Percentiles rank a stretch among this genome's conserved stretches.
Evolutionary conservation across 805 yeast species (phyloP).

Genomic region (Starmerella bacillaris): DNA sequence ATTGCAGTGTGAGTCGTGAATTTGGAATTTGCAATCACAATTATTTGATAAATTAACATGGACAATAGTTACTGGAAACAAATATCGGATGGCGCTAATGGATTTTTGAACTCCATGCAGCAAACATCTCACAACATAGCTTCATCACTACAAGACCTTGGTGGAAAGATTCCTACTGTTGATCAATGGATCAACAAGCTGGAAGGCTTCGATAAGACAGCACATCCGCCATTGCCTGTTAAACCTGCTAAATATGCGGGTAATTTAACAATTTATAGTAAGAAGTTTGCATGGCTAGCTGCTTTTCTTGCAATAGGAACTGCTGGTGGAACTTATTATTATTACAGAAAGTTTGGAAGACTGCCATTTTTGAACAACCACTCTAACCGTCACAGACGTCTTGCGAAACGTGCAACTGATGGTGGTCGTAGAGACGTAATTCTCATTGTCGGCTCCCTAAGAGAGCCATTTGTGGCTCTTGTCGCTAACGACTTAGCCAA

Average conservation of each 20-base stretch:
- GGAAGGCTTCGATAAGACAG: not conserved
- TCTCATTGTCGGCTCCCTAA: constrained; percentile 56
- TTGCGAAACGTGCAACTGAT: constrained; percentile 43
- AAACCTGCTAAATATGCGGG: not conserved
- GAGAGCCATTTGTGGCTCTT: constrained; percentile 51
- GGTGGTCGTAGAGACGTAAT: constrained; percentile 67
- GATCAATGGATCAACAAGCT: not conserved
- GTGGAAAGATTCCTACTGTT: not conserved
- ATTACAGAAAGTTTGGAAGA: not conserved
- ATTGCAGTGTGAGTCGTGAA: no score
- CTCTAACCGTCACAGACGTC: constrained; percentile 26
- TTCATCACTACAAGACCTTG: not conserved
- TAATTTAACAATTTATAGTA: not conserved
- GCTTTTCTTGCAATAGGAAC: not conserved
- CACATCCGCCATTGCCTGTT: not conserved
- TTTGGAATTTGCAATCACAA: no score
- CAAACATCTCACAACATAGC: constrained; percentile 7
- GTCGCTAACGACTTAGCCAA: constrained; percentile 57
- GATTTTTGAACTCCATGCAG: constrained; percentile 10
- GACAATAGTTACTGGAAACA: constrained; percentile 8
- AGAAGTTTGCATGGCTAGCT: not conserved
- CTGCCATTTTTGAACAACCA: not conserved
- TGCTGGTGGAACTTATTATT: not conserved
- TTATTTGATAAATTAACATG: no score
- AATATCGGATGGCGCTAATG: constrained; percentile 9